Base-by-base conservation (phyloP, 179 eudicot genomes). In the Camellia oleifera region DNA sequence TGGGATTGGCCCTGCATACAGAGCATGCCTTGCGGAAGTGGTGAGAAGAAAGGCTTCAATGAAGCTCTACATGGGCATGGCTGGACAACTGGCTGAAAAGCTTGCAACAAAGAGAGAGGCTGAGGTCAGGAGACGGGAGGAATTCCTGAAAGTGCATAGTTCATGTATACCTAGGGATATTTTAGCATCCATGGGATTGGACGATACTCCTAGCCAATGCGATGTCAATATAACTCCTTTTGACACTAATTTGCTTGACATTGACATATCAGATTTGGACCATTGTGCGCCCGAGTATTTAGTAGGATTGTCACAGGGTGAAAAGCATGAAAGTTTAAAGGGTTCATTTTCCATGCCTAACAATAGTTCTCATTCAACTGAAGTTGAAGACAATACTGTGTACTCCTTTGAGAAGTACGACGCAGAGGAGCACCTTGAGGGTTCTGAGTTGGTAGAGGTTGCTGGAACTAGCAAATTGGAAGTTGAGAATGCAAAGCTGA, bases 61-160 rank as follows among this genome's bases (percentile, higher is more conserved):
- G 99, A 97, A 94, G 87, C 93, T 97, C 80, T 97, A 94, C 82
- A 97, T 97, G 98, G 99, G 99, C 73, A 88, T 91, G 91, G 99
- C 98, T 58, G 99, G 99, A 53, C 97, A 91, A 75, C 83, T 94
- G 84, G 99, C 99, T 32, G 99, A 97, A 85, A 89, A 90, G 85
- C 98, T 97, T 79, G 99, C 99, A 62, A 85, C 88, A 62, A 92
- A 91, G 85, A 91, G 99, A 87, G 98, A 93, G 72, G 86, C 79
- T n/a, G 99, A 97, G 85, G 87, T 94, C 83, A 89, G 92, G 83
- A 93, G 88, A 80, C 85, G 99, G 46, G 99, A 97, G 73, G 97
- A 93, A 15, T 97, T 97, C 82, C 80, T 93, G 58, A 93, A 93
- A 88, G 85, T 84, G 76, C 91, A 95, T 73, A 85, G 85, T 74